Percentiles rank a stretch among this genome's conserved stretches.
These are phyloP conservation scores for Calonectria fujianensis DNA, from an alignment of 2,329 filamentous ascomycete genomes.

Conservation along the genomic window DNA sequence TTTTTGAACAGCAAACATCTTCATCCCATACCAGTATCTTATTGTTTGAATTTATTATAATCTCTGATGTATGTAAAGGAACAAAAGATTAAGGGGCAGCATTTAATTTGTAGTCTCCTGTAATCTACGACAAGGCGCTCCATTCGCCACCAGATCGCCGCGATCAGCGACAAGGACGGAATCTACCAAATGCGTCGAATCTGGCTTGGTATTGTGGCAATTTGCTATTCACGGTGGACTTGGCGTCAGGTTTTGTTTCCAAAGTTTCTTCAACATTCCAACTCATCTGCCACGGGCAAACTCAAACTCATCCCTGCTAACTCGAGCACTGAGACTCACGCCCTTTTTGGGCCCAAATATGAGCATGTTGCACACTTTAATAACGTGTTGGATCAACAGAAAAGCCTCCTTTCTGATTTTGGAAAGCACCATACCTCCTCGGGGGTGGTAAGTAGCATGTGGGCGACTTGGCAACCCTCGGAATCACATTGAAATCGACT, in stretches of 20 bases:
- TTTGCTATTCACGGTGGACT: neutral
- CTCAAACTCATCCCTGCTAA: neutral
- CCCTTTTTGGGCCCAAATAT: neutral
- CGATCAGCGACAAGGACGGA: neutral
- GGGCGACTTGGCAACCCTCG: neutral
- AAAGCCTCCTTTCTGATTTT: neutral
- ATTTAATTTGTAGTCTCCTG: neutral
- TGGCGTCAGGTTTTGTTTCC: neutral
- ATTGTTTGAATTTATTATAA: neutral
- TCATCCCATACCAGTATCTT: neutral
- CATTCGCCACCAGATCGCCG: neutral
- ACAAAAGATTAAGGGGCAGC: neutral
- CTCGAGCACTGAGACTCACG: neutral
- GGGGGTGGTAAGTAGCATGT: neutral
- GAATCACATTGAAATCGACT: neutral
- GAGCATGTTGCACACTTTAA: neutral
- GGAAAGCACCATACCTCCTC: no score
- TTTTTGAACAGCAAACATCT: neutral
- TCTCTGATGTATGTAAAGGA: neutral
- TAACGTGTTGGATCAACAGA: accelerated
- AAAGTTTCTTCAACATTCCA: neutral
- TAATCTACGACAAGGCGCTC: neutral
- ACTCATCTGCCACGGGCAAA: neutral
- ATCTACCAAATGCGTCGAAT: neutral
- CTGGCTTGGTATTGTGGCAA: neutral